Base-by-base conservation (phyloP, 257 asterid genomes). In the Primulina huaijiensis region DNA sequence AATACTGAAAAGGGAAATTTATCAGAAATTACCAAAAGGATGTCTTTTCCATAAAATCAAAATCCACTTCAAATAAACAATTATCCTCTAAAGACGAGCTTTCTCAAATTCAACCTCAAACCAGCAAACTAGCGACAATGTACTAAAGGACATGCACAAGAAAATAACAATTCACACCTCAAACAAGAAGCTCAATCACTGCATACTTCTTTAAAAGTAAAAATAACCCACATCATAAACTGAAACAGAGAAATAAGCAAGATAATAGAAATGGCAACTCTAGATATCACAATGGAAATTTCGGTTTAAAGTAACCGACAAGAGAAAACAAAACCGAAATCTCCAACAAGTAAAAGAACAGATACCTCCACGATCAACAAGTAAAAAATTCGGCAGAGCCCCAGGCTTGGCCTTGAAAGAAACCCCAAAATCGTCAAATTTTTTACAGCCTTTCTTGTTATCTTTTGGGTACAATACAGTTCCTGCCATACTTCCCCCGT, bases 371-470 rank as follows among this genome's bases (percentile, higher is more conserved):
- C 89, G 87, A 73, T 82, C 89, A 65, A 84, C 76, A 84, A 71
- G 89, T 37, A 91, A 82, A 75, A 89, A 89, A 62, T 72, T 85
- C 73, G 99, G 98, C 84, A 94, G 34, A 68, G 87, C 80, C 16
- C 85, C 87, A 69, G 83, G 66, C 64, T 82, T 80, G 7, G 83
- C 73, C 73, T 82, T 84, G 69, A 70, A 79, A 65, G 85, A 77
- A 75, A 72, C 40, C 52, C 77, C 74, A 70, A 63, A 73, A 64
- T 82, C 87, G 40, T 57, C 71, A 65, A 84, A 84, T 35, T 25
- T 65, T 56, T 46, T 62, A 40, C 89, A 84, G 23, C 85, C 89
- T 74, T 82, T 82, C 30, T 70, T 77, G 40, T 84, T 84, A 37
- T 78, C 83, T 63, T 79, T 84, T 0, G 89, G 89, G 27, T 55